Evolutionary conservation across 352 stramenopile genomes (phyloP), one percentile per base, ranked within the genome.

Genomic region (Pythium insidiosum): DNA sequence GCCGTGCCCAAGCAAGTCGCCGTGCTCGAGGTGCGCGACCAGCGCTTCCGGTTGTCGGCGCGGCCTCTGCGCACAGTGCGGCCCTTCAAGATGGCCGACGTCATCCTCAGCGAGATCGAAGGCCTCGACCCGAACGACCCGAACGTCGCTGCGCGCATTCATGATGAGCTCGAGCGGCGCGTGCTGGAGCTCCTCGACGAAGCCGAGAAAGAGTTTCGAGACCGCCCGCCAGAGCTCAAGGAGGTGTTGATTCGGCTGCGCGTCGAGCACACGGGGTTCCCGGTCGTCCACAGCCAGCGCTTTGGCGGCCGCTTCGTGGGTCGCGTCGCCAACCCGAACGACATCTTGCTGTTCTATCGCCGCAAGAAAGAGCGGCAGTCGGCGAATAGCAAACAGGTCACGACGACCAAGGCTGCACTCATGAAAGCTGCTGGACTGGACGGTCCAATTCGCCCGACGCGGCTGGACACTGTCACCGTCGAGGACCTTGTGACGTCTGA

Each of bases 61-160:
- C 72, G 84, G 13, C 74, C 78, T 13, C 62, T 99, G 22, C 79
- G 81, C 36, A 91, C 84, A 25, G 93, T 98, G 9, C 83, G 95
- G 15, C 86, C 84, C 7, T 98, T 99, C 68, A 88, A 91, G 41
- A 87, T 97, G 56, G 78, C 68, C 11, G 89, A 98, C 30, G 59
- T 99, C 19, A 61, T 73, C 39, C 63, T 98, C 3, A 73, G 48
- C n/a, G 79, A 94, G 37, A 54, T 97, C 37, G 76, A 88, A 23
- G 68, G 82, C 18, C 56, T 98, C 3, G 88, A 98, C 60, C 81
- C 87, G 16, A 87, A 97, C 41, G 88, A 97, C 57, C 82, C 86
- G 4, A 68, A 94, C 41, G 73, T 90, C 19, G 59, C 69, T 4
- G 73, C 86, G 11, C 79, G 59, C 15, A 89, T 95, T 43, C 50